Evolutionary conservation across 768 basidiomycete genomes (phyloP), one percentile per base, ranked within the genome.

Genomic region (Holtermannia corniformis): DNA sequence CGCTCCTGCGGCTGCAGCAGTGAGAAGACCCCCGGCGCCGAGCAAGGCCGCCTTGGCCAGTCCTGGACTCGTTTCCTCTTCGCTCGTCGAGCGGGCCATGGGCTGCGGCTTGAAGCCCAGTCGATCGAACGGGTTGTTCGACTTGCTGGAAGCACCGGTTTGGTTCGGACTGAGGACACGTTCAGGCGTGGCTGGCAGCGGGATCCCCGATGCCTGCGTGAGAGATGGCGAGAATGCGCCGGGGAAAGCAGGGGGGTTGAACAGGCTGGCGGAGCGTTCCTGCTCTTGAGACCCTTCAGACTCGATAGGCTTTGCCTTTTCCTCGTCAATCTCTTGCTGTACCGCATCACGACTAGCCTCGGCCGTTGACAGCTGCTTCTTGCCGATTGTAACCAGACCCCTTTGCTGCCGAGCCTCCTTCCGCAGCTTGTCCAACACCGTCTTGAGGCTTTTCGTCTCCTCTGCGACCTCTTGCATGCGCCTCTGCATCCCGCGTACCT

Each of bases 331-430:
- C 85, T 84, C 1, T 75, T 73, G 5, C 61, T 84, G 80, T 10
- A 76, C 76, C 69, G 81, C 86, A 13, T 78, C 80, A 51, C 79
- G 81, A 62, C 87, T 86, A 0, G 78, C 76, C 70, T 97, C 93
- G 57, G 87, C 85, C 3, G 85, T 81, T 22, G 79, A 80, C 23
- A 97, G 76, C 75, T 97, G 95, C 72, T 99, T 97, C 76, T 84
- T 85, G 4, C 88, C 87, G 68, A 97, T 93, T 3, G 91, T 91
- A 21, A 93, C 78, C 58, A 93, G 77, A 10, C 95, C 95, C 70
- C 89, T 96, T 75, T 96, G 92, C 67, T 95, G 89, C 70, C 93
- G 85, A 1, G 87, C 89, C 48, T 96, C 92, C 74, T 87, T 97
- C 76, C 83, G 91, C 40, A 80, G 71, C 75, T 86, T 91, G 72